Base-by-base conservation (phyloP, 2,329 filamentous ascomycete genomes). In the Fusarium torreyae region DNA sequence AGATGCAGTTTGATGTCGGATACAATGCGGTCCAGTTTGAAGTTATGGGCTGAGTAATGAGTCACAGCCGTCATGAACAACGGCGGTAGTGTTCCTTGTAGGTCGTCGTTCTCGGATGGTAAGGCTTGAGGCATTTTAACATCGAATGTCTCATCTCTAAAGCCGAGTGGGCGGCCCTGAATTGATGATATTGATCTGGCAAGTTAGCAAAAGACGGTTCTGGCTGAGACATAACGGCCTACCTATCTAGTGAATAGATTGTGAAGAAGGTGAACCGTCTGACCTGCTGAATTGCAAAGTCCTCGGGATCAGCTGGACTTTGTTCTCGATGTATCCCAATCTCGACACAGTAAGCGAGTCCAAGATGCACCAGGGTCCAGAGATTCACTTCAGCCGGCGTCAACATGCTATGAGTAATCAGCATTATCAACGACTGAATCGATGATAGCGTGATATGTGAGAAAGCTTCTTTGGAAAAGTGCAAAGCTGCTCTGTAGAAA, bases 61-160 rank as follows among this genome's bases (percentile, higher is more conserved):
- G 58, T 57, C 3, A 66, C 63, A 6, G 63, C 63, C 4, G 49
- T 24, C 6, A 59, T 52, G 18, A 66, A 66, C 4, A 43, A 54
- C 1, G 9, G 24, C 15, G 20, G 51, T 22, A 46, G 39, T 14
- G 24, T 18, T 24, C 49, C 39, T 15, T 55, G 33, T 9, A 52
- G 20, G 17, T 14, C 7, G 18, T 38, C 45, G 9, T 50, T n/a
- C 4, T 52, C 53, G 15, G 42, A 39, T 3, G 20, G 45, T 14
- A 46, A 28, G 6, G 49, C 18, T 2, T 68, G 33, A 7, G 73
- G 73, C 33, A 74, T 26, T 33, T 71, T 54, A 4, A 80, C 65
- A 51, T 81, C 79, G 54, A 81, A 80, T 0, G 77, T 78, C 42
- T 81, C 79, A 43, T 81, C 79, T 13, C 77, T 68, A 17, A 81